phyloP scores from a whole-genome alignment of 257 asterid genomes.

The Solanum sparsipilum region DNA sequence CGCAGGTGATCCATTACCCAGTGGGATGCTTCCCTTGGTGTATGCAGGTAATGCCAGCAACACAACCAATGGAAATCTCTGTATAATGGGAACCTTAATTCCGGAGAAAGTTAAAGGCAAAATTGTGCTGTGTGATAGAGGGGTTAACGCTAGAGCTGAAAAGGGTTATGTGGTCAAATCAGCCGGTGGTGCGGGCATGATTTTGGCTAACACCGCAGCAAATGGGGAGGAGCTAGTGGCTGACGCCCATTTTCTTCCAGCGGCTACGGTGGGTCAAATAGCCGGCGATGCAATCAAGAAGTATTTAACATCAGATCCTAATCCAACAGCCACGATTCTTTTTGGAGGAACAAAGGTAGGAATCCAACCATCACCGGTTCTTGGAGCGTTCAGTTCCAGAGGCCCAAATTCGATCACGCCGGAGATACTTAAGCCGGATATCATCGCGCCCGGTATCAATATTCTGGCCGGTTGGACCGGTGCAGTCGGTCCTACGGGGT shows the following conservation, averaged over 20 bases:
- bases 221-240: constrained; percentile 64
- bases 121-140: constrained; percentile 62
- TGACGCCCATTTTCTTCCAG: constrained; percentile 60
- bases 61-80: constrained; percentile 48
- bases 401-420: constrained; percentile 56
- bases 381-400: constrained; percentile 67
- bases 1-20: constrained; percentile 25
- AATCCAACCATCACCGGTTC: constrained; percentile 51
- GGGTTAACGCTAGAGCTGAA: constrained; percentile 39
- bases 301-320: constrained; percentile 25
- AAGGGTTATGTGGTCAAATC: constrained; percentile 54
- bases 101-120: constrained; percentile 55
- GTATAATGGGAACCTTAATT: constrained; percentile 49
- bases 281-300: constrained; percentile 29
- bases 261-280: constrained; percentile 40
- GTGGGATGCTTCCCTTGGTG: constrained; percentile 47
- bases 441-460: constrained; percentile 70
- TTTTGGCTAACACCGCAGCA: constrained; percentile 45
- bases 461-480: constrained; percentile 69
- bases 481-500: constrained; percentile 40
- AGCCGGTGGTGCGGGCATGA: constrained; percentile 62
- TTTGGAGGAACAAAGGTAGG: constrained; percentile 56
- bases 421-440: constrained; percentile 51
- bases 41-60: constrained; percentile 71
- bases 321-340: constrained; percentile 40